Evolutionary conservation across 169 alveolate species (phyloP).

Genomic region (Neospora caninum): DNA sequence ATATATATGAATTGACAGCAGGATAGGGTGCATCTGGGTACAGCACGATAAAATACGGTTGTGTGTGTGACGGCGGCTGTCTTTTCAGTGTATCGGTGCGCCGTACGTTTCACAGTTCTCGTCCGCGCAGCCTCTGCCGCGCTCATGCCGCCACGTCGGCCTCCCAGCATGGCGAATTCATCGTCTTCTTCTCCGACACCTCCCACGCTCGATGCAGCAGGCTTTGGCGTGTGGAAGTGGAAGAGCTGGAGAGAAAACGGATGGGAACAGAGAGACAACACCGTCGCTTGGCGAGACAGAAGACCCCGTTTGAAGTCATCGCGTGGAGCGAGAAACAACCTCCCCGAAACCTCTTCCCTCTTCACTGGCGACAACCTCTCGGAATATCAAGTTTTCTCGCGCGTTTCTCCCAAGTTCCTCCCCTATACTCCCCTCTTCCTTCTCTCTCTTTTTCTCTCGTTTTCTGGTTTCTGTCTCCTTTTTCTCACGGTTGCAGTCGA

Average conservation of each 20-base stretch:
- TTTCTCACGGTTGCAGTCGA: conserved; percentile 7
- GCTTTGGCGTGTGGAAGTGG: conserved; percentile 60
- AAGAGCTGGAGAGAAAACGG: conserved; percentile 34
- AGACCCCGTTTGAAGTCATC: too few species aligned
- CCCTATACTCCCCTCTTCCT: neutral
- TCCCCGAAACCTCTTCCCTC: too few species aligned
- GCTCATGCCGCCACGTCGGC: conserved; percentile 20
- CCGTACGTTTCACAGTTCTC: neutral
- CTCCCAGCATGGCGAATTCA: conserved; percentile 18
- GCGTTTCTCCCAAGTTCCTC: too few species aligned
- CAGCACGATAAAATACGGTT: too few species aligned
- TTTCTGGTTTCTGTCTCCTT: neutral
- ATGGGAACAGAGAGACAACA: too few species aligned
- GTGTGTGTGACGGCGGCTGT: too few species aligned
- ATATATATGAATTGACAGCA: too few species aligned
- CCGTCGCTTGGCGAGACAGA: too few species aligned
- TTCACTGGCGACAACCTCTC: too few species aligned
- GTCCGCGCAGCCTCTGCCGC: conserved; percentile 34
- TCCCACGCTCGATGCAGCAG: neutral
- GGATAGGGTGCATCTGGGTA: too few species aligned
- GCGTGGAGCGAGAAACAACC: neutral
- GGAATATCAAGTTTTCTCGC: too few species aligned
- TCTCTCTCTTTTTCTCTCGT: neutral
- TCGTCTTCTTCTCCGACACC: conserved; percentile 8
- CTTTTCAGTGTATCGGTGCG: too few species aligned